Conservation (phyloP, 2,329 filamentous ascomycete genomes). For the Arachnomyces sp. region DNA sequence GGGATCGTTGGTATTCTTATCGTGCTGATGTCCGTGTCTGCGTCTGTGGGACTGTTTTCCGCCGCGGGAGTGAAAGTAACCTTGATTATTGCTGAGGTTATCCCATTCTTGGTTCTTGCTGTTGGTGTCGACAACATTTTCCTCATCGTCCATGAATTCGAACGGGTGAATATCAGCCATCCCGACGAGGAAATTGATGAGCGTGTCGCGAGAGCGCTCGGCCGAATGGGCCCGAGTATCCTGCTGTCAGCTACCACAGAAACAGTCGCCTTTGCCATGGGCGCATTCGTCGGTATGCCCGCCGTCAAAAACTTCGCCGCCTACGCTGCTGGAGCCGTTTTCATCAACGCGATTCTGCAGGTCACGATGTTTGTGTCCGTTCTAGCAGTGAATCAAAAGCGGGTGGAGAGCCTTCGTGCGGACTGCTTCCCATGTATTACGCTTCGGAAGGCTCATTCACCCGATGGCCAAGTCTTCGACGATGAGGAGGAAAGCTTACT, state of each 20-base stretch:
- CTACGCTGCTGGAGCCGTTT: conserved; percentile 89
- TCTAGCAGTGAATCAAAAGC: conserved; percentile 78
- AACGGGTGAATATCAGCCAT: conserved; percentile 84
- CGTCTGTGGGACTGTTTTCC: conserved; percentile 90
- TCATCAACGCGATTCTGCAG: conserved; percentile 94
- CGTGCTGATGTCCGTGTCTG: conserved; percentile 92
- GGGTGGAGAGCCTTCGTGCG: conserved; percentile 78
- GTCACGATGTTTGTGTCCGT: conserved; percentile 96
- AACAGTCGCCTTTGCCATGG: conserved; percentile 85
- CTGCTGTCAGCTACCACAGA: conserved; percentile 91
- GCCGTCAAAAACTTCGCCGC: conserved; percentile 95
- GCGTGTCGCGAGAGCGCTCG: conserved; percentile 77
- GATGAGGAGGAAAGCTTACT: conserved; percentile 74
- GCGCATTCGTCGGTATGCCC: conserved; percentile 93
- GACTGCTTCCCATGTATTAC: conserved; percentile 89
- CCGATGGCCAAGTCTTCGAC: conserved; percentile 60
- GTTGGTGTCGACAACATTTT: conserved; percentile 99
- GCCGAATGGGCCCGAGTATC: conserved; percentile 94
- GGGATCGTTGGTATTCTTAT: conserved; percentile 93
- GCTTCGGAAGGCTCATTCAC: conserved; percentile 66
- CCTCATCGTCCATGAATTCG: conserved; percentile 95
- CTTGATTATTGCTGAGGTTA: conserved; percentile 95
- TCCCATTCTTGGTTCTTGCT: conserved; percentile 91
- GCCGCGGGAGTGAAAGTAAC: conserved; percentile 88
- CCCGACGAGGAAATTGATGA: conserved; percentile 82